These are phyloP conservation scores for Triangularia verruculosa DNA, from an alignment of 2,329 filamentous ascomycete species.

Conservation along the genomic window DNA sequence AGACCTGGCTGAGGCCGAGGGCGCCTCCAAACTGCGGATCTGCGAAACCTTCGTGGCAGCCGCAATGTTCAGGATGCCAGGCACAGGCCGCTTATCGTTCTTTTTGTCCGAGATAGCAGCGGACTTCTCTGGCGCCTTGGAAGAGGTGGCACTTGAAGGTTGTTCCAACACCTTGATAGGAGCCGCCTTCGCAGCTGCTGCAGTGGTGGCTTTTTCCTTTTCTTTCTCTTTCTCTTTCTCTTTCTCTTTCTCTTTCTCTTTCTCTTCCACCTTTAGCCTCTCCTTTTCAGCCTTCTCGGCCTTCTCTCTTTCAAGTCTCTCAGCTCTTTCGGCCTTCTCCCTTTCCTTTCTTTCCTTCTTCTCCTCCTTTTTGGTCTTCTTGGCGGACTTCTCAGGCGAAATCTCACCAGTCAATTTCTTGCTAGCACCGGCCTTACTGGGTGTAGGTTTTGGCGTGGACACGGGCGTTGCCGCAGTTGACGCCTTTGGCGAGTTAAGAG, in stretches of 20 bases:
- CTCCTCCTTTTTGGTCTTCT: constrained; percentile 26
- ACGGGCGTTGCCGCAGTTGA: constrained; percentile 34
- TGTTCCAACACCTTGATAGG: constrained; percentile 15
- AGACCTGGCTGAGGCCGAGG: constrained; percentile 35
- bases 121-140: constrained; percentile 27
- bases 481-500: constrained; percentile 48
- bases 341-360: constrained; percentile 21
- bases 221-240: neutral
- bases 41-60: constrained; percentile 42
- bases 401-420: constrained; percentile 35
- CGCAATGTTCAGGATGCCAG: constrained; percentile 48
- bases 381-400: constrained; percentile 34
- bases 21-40: constrained; percentile 33
- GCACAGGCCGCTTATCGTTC: constrained; percentile 39
- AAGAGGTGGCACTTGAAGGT: neutral
- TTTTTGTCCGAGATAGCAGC: constrained; percentile 14
- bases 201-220: constrained; percentile 12
- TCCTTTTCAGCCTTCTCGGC: constrained; percentile 32
- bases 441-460: constrained; percentile 36
- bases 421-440: constrained; percentile 31
- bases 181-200: constrained; percentile 26
- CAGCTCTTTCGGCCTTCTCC: constrained; percentile 10
- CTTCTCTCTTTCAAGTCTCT: constrained; percentile 13
- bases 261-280: constrained; percentile 18
- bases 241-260: constrained; percentile 8